A percentile compares a stretch with the other conserved stretches of the same genome.
These are phyloP conservation scores for Venturia asperata DNA, from an alignment of 2,329 filamentous ascomycete species.

Conservation along the genomic window DNA sequence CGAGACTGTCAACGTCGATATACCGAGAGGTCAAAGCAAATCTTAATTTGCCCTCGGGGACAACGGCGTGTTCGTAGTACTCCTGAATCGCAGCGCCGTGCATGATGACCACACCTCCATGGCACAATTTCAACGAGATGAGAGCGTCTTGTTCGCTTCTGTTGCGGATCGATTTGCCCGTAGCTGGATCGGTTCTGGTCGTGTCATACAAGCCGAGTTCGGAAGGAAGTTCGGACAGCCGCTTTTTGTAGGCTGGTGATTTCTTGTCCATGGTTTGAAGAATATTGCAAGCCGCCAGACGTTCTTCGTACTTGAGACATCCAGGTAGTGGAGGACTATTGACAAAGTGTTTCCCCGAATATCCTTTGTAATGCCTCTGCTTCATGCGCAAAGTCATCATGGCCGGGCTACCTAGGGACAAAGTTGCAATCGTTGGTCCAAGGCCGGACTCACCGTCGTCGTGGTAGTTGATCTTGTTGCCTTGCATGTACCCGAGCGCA, in stretches of 20 bases:
- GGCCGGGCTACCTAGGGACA: conserved; percentile 53
- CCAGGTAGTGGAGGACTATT: conserved; percentile 26
- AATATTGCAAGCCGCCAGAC: conserved; percentile 28
- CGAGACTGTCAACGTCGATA: conserved; percentile 28
- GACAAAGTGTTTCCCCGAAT: conserved; percentile 17
- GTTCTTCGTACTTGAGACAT: conserved; percentile 30
- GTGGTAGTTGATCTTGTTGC: conserved; percentile 54
- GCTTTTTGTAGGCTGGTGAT: conserved; percentile 23
- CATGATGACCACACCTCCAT: conserved; percentile 61
- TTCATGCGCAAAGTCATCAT: conserved; percentile 55
- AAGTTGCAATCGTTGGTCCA: conserved; percentile 55
- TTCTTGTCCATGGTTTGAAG: conserved; percentile 28
- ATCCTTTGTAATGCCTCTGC: conserved; percentile 35
- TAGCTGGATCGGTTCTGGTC: not conserved
- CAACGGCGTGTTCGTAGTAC: conserved; percentile 53
- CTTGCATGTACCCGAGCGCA: conserved; percentile 55
- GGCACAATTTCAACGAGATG: conserved; percentile 45
- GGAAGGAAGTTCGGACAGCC: conserved; percentile 29
- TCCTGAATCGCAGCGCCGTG: conserved; percentile 53
- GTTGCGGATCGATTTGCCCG: not conserved
- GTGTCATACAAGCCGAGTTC: not conserved
- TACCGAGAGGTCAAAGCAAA: conserved; percentile 53
- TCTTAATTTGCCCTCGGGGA: conserved; percentile 43
- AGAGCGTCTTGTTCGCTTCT: conserved; percentile 23
- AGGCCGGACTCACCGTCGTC: conserved; percentile 60